phyloP scores from a whole-genome alignment of 768 basidiomycete species.

The Grammothele lineata region DNA sequence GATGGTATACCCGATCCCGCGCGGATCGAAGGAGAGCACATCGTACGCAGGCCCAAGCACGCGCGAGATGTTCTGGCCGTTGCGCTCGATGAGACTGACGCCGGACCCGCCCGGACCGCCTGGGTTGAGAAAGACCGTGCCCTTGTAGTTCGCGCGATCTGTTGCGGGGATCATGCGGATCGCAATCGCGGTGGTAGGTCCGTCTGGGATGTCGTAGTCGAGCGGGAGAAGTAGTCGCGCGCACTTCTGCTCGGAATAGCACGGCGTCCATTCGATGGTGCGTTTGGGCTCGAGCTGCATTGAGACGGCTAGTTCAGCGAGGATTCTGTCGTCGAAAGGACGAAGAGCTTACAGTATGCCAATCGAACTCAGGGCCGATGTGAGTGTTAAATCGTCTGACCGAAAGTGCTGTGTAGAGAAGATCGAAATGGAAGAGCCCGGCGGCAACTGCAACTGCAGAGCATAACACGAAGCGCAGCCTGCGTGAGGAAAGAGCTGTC shows the following conservation, averaged over 20 bases:
- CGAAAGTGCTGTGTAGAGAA: too few relatives aligned
- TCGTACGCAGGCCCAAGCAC: constrained; percentile 15
- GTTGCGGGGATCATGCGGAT: constrained; percentile 15
- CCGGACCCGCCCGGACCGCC: constrained; percentile 18
- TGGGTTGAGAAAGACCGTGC: constrained; percentile 16
- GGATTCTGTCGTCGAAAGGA: too few relatives aligned
- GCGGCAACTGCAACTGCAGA: too few relatives aligned
- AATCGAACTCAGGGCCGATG: too few relatives aligned
- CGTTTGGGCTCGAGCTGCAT: neutral
- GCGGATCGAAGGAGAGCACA: constrained; percentile 19
- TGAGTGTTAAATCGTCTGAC: too few relatives aligned
- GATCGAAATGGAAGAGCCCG: too few relatives aligned
- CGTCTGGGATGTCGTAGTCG: constrained; percentile 15
- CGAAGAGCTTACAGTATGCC: too few relatives aligned
- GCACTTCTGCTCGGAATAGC: constrained; percentile 12
- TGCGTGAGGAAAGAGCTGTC: too few relatives aligned
- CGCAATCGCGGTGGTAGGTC: constrained; percentile 15
- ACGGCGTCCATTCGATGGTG: constrained; percentile 12
- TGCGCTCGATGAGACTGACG: constrained; percentile 1
- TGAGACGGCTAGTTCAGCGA: too few relatives aligned
- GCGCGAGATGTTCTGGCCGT: constrained; percentile 10
- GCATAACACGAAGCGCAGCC: too few relatives aligned
- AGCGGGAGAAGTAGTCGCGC: constrained; percentile 17
- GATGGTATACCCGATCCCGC: constrained; percentile 15
- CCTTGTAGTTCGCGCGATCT: constrained; percentile 9